Base-by-base conservation (phyloP, 2,329 filamentous ascomycete genomes). In the Cryphonectria nitschkei region DNA sequence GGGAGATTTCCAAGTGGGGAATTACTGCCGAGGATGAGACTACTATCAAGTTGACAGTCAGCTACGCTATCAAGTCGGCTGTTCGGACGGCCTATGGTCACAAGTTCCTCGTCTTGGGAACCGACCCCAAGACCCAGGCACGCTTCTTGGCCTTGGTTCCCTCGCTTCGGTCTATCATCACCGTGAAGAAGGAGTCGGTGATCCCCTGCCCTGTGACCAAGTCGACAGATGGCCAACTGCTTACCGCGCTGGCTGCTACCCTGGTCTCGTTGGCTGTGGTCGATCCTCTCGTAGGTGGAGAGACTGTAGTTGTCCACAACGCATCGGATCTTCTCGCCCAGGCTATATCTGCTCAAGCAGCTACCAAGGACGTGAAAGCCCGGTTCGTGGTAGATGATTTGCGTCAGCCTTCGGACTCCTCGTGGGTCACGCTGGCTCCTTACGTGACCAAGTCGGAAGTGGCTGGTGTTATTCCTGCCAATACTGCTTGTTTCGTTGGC, bases 251-350 rank as follows among this genome's bases (percentile, higher is more conserved):
- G 19, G 67, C 58, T 41, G 64, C 52, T 26, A 64, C 54, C 46
- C n/a, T 72, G 13, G 26, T 69, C 46, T 32, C 68, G 2, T n/a
- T 65, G 58, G 39, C 29, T 4, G n/a, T 65, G n/a, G 64, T 74
- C 2, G 37, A 65, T 16, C 46, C 50, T 6, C 41, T 69, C 14
- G 46, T 37, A 16, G 7, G 32, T 26, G 70, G 68, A 11, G 68
- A 73, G 56, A 72, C 68, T 6, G n/a, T 73, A 2, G 16, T 72
- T 8, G 63, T 54, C 6, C 68, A 74, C 50, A 72, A 73, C 39
- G 41, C 39, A 7, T 32, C 50, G 2, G 14, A 16, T 0, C 46
- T 37, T 3, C 32, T 71, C 52, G 66, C 54, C 13, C 13, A 61
- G 4, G 54, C 67, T 19, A 19, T 68, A 1, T n/a, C 39, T n/a